Conservation (phyloP, 169 alveolate species). For the Eimeria sp. region DNA sequence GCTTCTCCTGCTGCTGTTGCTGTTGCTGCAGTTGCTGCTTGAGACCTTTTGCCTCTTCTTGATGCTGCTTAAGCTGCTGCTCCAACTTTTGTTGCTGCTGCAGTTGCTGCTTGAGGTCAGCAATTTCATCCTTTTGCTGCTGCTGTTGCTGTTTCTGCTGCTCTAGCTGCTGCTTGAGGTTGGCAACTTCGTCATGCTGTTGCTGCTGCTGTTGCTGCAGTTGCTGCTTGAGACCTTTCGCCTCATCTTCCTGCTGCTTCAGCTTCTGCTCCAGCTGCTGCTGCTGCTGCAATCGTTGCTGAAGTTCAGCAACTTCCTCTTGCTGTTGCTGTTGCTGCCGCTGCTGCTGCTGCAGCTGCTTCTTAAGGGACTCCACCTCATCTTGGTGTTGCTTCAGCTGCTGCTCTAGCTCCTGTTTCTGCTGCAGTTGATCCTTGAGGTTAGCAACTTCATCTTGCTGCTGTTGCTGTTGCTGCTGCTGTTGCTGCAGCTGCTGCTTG, state of each 20-base stretch:
- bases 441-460: not conserved
- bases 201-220: slow-evolving; percentile 43
- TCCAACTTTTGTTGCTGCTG: not conserved
- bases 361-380: not conserved
- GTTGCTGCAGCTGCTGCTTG: slow-evolving; percentile 40
- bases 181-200: not conserved
- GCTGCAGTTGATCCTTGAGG: not conserved
- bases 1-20: not conserved
- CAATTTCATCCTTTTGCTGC: not conserved
- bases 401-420: slow-evolving; percentile 11
- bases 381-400: slow-evolving; percentile 15
- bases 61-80: slow-evolving; percentile 18
- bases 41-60: not conserved
- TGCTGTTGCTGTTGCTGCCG: not conserved
- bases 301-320: not conserved
- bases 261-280: slow-evolving; percentile 12
- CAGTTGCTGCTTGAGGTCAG: not conserved
- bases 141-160: slow-evolving; percentile 5
- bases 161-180: slow-evolving; percentile 42
- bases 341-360: slow-evolving; percentile 26
- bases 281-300: slow-evolving; percentile 1
- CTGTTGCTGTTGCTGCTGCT: slow-evolving; percentile 18
- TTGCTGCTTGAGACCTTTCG: not conserved
- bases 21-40: slow-evolving; percentile 20
- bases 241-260: not conserved